A percentile compares a stretch with the other conserved stretches of the same genome.
Evolutionary conservation across 257 asterid genomes (phyloP).

Genomic region (Sherardia arvensis): DNA sequence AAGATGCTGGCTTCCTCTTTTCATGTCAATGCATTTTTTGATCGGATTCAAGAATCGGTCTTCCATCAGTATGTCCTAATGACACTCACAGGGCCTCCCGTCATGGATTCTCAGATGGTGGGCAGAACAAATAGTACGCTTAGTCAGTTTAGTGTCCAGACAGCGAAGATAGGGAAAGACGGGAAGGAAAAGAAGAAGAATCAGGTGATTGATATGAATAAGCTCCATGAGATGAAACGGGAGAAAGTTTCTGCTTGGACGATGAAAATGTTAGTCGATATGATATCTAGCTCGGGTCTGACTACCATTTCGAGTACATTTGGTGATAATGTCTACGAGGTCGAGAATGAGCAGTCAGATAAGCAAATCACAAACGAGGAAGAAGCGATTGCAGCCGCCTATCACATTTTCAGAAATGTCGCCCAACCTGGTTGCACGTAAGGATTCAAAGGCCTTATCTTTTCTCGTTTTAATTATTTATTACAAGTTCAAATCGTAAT

Average conservation of each 20-base stretch:
- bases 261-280: slow-evolving; percentile 73
- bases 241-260: slow-evolving; percentile 91
- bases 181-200: slow-evolving; percentile 52
- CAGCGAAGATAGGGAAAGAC: slow-evolving; percentile 41
- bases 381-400: slow-evolving; percentile 83
- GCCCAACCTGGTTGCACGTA: slow-evolving; percentile 72
- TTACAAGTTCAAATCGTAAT: background rate
- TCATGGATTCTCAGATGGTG: slow-evolving; percentile 53
- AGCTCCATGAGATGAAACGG: slow-evolving; percentile 67
- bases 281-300: slow-evolving; percentile 61
- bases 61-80: slow-evolving; percentile 63
- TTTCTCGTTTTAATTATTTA: background rate
- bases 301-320: slow-evolving; percentile 55
- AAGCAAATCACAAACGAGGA: slow-evolving; percentile 70
- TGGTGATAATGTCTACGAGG: slow-evolving; percentile 35
- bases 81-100: slow-evolving; percentile 61
- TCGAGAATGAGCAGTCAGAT: slow-evolving; percentile 43
- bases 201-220: slow-evolving; percentile 45
- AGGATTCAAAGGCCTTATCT: slow-evolving; percentile 21
- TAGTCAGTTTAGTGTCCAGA: slow-evolving; percentile 42
- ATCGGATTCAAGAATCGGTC: slow-evolving; percentile 67
- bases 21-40: slow-evolving; percentile 73
- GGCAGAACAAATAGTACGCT: slow-evolving; percentile 42
- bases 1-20: slow-evolving; percentile 77
- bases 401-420: slow-evolving; percentile 64